Evolutionary conservation across 768 basidiomycete species (phyloP).

Genomic region (Wakefieldia striispora): DNA sequence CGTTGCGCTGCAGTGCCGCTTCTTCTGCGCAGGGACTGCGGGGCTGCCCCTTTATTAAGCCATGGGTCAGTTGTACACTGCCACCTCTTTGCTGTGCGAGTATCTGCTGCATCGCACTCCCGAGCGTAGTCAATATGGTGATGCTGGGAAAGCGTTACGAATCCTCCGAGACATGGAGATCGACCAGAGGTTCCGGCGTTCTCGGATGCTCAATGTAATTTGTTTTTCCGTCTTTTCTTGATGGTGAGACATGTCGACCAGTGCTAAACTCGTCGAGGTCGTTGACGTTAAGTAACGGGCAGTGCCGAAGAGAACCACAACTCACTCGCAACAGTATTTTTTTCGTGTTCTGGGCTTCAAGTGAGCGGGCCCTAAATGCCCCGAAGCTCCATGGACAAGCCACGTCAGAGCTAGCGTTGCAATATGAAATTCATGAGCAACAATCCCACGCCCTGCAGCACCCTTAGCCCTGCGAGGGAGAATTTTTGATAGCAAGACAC

Average conservation of each 20-base stretch:
- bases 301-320: background rate
- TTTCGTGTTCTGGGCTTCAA: no score
- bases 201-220: background rate
- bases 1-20: conserved; percentile 16
- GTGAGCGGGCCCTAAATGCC: background rate
- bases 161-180: background rate
- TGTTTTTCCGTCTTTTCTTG: background rate
- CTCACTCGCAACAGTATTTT: background rate
- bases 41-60: conserved; percentile 10
- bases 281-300: background rate
- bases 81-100: conserved; percentile 12
- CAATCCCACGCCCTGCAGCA: background rate
- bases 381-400: conserved; percentile 10
- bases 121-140: conserved; percentile 12
- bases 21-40: background rate
- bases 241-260: background rate
- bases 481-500: conserved; percentile 1
- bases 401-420: background rate
- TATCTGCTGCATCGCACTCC: background rate
- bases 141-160: conserved; percentile 1
- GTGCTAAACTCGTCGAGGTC: background rate
- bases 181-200: background rate
- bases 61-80: conserved; percentile 14
- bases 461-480: conserved; percentile 4
- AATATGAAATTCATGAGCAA: conserved; percentile 14